Evolutionary conservation across 192 early-diverging fungal species (phyloP).

Genomic region (Coemansia furcata): DNA sequence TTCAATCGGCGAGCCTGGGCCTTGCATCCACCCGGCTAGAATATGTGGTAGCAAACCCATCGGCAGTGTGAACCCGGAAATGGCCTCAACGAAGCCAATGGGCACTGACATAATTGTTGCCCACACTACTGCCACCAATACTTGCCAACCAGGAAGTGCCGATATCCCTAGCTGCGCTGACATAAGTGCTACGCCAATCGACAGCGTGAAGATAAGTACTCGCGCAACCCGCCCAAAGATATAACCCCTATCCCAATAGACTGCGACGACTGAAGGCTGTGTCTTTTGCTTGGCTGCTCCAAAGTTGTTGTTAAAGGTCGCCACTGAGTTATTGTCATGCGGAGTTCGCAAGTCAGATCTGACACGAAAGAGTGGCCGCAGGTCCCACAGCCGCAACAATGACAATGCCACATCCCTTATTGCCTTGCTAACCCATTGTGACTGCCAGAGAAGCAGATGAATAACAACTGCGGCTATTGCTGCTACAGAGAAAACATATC

Average conservation of each 20-base stretch:
- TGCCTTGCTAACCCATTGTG: slow-evolving; percentile 33
- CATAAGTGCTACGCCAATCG: slow-evolving; percentile 34
- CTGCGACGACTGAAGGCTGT: not conserved
- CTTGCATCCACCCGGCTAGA: slow-evolving; percentile 41
- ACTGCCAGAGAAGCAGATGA: slow-evolving; percentile 44
- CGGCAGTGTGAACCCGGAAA: slow-evolving; percentile 43
- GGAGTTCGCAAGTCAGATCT: not conserved
- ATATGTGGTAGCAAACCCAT: slow-evolving; percentile 50
- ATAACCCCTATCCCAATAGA: slow-evolving; percentile 17
- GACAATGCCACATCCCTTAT: slow-evolving; percentile 16
- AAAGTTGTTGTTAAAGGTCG: not conserved
- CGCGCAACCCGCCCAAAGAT: slow-evolving; percentile 24
- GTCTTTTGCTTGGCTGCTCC: not conserved
- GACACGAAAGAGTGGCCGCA: slow-evolving; percentile 19
- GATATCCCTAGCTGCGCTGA: slow-evolving; percentile 42
- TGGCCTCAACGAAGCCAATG: slow-evolving; percentile 45
- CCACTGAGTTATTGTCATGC: not conserved
- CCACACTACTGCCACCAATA: slow-evolving; percentile 36
- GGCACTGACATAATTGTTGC: slow-evolving; percentile 33
- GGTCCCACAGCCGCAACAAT: slow-evolving; percentile 40
- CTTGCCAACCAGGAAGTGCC: slow-evolving; percentile 44
- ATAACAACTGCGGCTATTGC: slow-evolving; percentile 37
- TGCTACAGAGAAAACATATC: slow-evolving; percentile 44
- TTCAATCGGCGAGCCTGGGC: slow-evolving; percentile 42
- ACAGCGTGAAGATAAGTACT: slow-evolving; percentile 28